A percentile compares a stretch with the other conserved stretches of the same genome.
Conservation (phyloP, 495 filamentous ascomycete genomes). For the Neurospora africana region DNA sequence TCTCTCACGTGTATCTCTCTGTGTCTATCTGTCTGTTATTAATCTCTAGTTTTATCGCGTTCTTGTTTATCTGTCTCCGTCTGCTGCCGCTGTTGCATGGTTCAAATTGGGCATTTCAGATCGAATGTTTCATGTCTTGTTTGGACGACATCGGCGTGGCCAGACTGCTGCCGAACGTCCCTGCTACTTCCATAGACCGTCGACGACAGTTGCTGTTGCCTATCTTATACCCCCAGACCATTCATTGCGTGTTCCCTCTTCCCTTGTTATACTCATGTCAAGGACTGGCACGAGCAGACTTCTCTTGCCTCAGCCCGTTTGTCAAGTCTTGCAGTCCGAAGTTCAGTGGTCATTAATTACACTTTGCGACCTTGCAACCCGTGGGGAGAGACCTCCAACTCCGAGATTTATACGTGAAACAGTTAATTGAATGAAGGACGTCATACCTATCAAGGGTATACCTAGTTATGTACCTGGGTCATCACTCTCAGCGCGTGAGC, state of each 20-base stretch:
- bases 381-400: background rate
- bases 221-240: background rate
- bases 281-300: background rate
- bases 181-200: background rate
- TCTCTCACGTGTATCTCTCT: background rate
- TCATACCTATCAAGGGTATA: background rate
- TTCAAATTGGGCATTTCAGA: background rate
- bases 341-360: background rate
- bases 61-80: conserved; percentile 9
- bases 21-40: conserved; percentile 20
- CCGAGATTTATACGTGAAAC: background rate
- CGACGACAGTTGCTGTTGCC: background rate
- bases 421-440: background rate
- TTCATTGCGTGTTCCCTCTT: background rate
- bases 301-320: background rate
- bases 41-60: conserved; percentile 18
- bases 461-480: background rate
- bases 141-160: background rate
- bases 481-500: background rate
- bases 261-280: background rate
- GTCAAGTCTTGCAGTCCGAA: background rate
- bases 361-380: background rate
- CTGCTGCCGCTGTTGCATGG: conserved; percentile 1
- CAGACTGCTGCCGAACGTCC: background rate
- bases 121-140: background rate